A percentile compares a stretch with the other conserved stretches of the same genome.
phyloP scores from a whole-genome alignment of 139 green algal species.

The Closterium sp. region DNA sequence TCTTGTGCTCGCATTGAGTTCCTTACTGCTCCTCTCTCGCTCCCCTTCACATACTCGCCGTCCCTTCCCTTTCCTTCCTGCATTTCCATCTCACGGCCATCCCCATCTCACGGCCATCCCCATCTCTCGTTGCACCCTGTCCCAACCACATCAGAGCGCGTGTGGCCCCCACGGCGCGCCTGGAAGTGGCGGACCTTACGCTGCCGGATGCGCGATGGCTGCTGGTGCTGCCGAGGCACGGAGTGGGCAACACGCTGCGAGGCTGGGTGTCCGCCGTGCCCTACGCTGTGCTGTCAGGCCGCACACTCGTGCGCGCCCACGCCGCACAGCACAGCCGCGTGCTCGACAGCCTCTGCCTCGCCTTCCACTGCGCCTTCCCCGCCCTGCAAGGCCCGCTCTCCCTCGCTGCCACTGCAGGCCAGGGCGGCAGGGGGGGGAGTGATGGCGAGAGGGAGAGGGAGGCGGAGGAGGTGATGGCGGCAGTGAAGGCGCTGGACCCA shows the following conservation, averaged over 20 bases:
- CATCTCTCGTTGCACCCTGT: neutral
- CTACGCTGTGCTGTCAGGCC: neutral
- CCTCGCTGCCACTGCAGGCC: neutral
- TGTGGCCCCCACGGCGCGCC: neutral
- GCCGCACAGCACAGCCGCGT: neutral
- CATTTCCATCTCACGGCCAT: neutral
- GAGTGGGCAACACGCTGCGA: slow-evolving; percentile 10
- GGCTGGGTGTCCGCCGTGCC: neutral
- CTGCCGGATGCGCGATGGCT: neutral
- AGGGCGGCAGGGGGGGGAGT: neutral
- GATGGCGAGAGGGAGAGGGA: neutral
- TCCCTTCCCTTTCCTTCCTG: neutral
- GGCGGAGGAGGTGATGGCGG: neutral
- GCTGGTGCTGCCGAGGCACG: neutral
- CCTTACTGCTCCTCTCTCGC: neutral
- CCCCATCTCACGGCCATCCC: neutral
- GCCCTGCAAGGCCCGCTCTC: neutral
- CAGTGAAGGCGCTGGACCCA: neutral
- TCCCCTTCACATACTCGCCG: too few species aligned
- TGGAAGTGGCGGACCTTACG: neutral
- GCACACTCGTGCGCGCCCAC: neutral
- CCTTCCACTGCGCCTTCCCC: slow-evolving; percentile 1
- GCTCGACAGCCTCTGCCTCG: neutral
- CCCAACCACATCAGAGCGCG: neutral
- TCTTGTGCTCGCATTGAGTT: neutral